These are phyloP conservation scores for Lactarius quietus DNA, from an alignment of 768 basidiomycete species.

Conservation along the genomic window DNA sequence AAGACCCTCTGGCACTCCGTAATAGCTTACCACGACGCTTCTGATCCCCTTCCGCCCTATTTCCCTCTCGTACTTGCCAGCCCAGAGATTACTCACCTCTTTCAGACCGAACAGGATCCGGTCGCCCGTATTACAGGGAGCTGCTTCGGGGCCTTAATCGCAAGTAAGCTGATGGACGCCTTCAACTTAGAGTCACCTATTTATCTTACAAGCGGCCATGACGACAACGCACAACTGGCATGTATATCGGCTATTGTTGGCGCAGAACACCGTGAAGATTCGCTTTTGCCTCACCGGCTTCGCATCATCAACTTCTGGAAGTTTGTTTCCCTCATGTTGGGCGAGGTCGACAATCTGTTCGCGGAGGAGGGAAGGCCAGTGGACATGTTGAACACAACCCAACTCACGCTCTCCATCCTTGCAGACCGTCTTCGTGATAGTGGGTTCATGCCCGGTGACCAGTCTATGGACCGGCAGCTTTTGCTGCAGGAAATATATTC, in stretches of 20 bases:
- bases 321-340: background rate
- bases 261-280: background rate
- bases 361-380: background rate
- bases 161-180: background rate
- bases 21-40: background rate
- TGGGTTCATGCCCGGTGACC: accelerated
- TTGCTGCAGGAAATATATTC: background rate
- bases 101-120: background rate
- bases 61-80: background rate
- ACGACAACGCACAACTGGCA: background rate
- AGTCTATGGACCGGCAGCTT: background rate
- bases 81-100: background rate
- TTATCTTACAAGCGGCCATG: background rate
- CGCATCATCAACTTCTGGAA: background rate
- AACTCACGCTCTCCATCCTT: background rate
- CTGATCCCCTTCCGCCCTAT: background rate
- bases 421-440: background rate
- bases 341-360: background rate
- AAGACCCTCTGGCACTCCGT: background rate
- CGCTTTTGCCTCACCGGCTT: background rate
- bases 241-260: background rate
- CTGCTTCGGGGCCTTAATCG: background rate
- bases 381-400: background rate
- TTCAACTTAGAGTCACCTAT: background rate
- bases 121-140: background rate